These are phyloP conservation scores for Ceratocystis cubensis DNA, from an alignment of 2,329 filamentous ascomycete genomes.

Conservation along the genomic window DNA sequence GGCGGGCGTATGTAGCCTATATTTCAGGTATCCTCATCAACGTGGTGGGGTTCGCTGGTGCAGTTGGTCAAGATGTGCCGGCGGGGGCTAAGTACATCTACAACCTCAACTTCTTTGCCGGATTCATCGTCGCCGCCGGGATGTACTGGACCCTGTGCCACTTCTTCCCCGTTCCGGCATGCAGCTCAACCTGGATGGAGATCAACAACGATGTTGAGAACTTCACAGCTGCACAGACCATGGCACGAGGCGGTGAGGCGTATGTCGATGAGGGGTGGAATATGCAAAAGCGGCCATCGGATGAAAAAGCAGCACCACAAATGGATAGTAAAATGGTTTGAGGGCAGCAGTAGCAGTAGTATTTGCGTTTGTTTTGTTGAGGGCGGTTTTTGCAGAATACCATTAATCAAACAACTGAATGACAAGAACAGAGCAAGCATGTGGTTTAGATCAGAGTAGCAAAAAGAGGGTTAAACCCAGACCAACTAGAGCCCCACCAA, in stretches of 20 bases:
- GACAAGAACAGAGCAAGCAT: too few relatives aligned
- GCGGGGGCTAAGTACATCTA: conserved; percentile 74
- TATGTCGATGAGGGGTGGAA: conserved; percentile 31
- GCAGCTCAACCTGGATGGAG: conserved; percentile 65
- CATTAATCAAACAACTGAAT: neutral
- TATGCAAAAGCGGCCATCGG: conserved; percentile 15
- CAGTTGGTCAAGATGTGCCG: conserved; percentile 59
- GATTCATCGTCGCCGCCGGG: conserved; percentile 55
- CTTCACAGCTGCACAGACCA: conserved; percentile 35
- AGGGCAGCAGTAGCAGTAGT: neutral
- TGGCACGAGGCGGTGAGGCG: conserved; percentile 26
- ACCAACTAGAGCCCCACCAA: too few relatives aligned
- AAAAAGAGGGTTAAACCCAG: too few relatives aligned
- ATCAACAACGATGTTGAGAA: conserved; percentile 52
- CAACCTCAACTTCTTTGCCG: conserved; percentile 80
- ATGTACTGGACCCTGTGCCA: conserved; percentile 61
- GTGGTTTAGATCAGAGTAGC: too few relatives aligned
- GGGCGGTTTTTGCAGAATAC: neutral
- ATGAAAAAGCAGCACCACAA: conserved; percentile 17
- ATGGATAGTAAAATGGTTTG: neutral
- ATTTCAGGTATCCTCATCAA: conserved; percentile 76
- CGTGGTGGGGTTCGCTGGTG: conserved; percentile 80
- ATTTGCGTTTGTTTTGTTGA: neutral
- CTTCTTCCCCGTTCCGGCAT: conserved; percentile 59
- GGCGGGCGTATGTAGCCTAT: conserved; percentile 74